A percentile compares a stretch with the other conserved stretches of the same genome.
Conservation (phyloP, 2,329 filamentous ascomycete species). For the Epichloe coenophiala region DNA sequence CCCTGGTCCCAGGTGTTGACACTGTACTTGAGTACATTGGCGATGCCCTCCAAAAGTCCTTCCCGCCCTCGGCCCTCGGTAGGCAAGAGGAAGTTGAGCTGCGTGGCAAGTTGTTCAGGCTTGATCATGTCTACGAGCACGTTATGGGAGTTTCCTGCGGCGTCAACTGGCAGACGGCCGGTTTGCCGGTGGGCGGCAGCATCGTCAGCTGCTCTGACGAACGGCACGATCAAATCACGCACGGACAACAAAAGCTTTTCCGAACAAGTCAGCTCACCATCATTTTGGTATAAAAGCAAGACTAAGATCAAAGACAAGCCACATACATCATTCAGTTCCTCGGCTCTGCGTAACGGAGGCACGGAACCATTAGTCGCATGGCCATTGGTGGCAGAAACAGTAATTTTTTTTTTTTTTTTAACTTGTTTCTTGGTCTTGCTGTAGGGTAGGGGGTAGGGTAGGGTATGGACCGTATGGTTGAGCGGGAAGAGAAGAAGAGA, state of each 20-base stretch:
- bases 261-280: not conserved
- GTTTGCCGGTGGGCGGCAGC: constrained; percentile 36
- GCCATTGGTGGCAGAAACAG: not conserved
- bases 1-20: constrained; percentile 99
- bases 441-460: not conserved
- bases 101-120: constrained; percentile 42
- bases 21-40: constrained; percentile 64
- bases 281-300: not conserved
- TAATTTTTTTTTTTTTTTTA: not conserved
- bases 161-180: constrained; percentile 32
- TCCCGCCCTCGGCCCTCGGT: constrained; percentile 49
- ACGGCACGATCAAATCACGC: constrained; percentile 54
- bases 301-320: not conserved
- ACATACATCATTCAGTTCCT: constrained; percentile 19
- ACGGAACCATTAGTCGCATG: constrained; percentile 10
- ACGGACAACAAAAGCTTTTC: constrained; percentile 53
- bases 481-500: too few relatives aligned
- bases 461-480: too few relatives aligned
- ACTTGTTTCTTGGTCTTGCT: not conserved
- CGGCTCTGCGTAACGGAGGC: constrained; percentile 17
- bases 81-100: constrained; percentile 47
- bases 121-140: constrained; percentile 50
- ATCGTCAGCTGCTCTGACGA: constrained; percentile 57
- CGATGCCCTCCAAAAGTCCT: constrained; percentile 58
- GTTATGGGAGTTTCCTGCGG: constrained; percentile 31